Evolutionary conservation across 306 rosid species (phyloP).

Genomic region (Glycine soja): DNA sequence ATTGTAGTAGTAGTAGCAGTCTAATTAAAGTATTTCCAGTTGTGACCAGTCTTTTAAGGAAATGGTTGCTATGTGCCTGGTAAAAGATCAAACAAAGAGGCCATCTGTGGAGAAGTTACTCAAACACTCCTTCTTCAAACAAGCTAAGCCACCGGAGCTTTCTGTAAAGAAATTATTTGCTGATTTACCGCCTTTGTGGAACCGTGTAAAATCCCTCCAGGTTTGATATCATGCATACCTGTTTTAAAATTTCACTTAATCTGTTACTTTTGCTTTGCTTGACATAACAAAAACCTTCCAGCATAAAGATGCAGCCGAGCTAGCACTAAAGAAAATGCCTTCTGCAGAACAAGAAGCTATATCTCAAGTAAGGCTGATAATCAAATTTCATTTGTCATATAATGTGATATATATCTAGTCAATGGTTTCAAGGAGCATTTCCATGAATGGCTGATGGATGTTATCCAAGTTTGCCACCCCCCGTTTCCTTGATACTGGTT

Average conservation of each 20-base stretch:
- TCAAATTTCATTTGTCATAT: conserved; percentile 9
- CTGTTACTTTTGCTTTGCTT: conserved; percentile 40
- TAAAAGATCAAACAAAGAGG: conserved; percentile 97
- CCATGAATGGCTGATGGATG: too few relatives aligned
- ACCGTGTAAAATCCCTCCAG: conserved; percentile 96
- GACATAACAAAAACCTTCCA: conserved; percentile 52
- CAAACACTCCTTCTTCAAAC: conserved; percentile 89
- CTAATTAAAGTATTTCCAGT: conserved; percentile 98
- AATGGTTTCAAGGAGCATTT: not conserved
- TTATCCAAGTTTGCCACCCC: too few relatives aligned
- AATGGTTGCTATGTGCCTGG: conserved; percentile 99
- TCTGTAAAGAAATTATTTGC: conserved; percentile 87
- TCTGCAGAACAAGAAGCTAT: conserved; percentile 99
- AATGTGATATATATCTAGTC: conserved; percentile 4
- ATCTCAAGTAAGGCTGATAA: conserved; percentile 69
- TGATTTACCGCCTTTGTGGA: conserved; percentile 93
- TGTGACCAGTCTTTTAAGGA: conserved; percentile 99
- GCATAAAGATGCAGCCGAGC: conserved; percentile 96
- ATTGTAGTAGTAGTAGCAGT: conserved; percentile 55
- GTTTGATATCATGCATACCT: conserved; percentile 52
- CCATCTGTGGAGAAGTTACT: conserved; percentile 92
- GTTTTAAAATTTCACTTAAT: conserved; percentile 41
- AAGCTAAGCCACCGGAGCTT: conserved; percentile 91
- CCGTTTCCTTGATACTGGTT: too few relatives aligned
- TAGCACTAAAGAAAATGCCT: conserved; percentile 96